Evolutionary conservation across 441 rosid genomes (phyloP).

Genomic region (Syzygium syzygioides): DNA sequence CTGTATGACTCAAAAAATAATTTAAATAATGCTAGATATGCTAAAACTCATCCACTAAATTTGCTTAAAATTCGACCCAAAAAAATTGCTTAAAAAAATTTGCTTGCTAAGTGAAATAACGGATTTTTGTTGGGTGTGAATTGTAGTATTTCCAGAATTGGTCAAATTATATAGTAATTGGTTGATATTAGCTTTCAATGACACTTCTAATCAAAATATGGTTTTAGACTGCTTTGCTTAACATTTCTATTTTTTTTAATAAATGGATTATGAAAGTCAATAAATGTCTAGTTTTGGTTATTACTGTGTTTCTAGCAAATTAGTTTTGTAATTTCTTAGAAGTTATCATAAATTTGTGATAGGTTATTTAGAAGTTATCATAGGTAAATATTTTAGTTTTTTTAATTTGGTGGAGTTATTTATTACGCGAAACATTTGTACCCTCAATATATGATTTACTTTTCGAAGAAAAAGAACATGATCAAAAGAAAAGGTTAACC

Average conservation of each 20-base stretch:
- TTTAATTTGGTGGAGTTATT: neutral
- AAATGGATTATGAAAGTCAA: neutral
- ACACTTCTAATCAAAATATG: neutral
- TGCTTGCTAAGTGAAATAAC: neutral
- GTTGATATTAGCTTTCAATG: neutral
- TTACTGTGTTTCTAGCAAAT: neutral
- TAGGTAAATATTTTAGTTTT: neutral
- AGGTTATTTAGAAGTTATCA: neutral
- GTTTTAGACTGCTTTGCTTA: neutral
- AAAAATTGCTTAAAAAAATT: neutral
- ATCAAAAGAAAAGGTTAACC: neutral
- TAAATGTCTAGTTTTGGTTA: neutral
- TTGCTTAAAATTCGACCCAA: neutral
- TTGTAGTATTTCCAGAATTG: neutral
- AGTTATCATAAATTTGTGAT: neutral
- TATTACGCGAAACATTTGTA: neutral
- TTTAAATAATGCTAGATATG: neutral
- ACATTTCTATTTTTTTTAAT: neutral
- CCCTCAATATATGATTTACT: neutral
- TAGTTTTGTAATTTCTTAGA: neutral
- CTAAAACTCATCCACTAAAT: neutral
- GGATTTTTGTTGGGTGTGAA: neutral
- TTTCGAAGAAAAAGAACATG: neutral
- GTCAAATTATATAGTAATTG: neutral
- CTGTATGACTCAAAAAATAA: neutral